Conservation (phyloP, 208 protist species). For the Angomonas desouzai region DNA sequence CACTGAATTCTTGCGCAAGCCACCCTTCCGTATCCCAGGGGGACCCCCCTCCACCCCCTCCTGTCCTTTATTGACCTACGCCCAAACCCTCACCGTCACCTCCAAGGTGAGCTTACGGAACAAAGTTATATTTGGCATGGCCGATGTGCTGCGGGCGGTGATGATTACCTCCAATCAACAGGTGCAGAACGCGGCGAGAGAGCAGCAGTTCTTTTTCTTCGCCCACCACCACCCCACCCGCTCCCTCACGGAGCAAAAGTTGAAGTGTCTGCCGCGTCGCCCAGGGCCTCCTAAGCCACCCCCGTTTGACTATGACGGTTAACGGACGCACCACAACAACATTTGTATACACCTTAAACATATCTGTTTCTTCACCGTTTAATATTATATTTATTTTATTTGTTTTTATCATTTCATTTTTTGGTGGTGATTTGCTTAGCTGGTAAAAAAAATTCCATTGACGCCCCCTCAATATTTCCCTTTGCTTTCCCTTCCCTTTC, state of each 20-base stretch:
- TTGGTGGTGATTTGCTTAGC: not conserved
- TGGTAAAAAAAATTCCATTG: too few relatives aligned
- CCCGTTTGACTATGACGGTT: slow-evolving; percentile 18
- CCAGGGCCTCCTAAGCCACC: slow-evolving; percentile 44
- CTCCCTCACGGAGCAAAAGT: slow-evolving; percentile 65
- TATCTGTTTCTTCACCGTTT: slow-evolving; percentile 3
- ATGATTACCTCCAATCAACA: slow-evolving; percentile 59
- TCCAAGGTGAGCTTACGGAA: slow-evolving; percentile 48
- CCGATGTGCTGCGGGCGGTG: slow-evolving; percentile 42
- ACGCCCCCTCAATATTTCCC: too few relatives aligned
- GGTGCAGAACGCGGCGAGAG: slow-evolving; percentile 34
- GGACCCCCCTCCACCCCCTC: not conserved
- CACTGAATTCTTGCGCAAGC: slow-evolving; percentile 17
- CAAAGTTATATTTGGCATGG: slow-evolving; percentile 55
- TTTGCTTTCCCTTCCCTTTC: slow-evolving; percentile 1
- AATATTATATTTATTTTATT: slow-evolving; percentile 16
- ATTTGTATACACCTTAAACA: slow-evolving; percentile 3
- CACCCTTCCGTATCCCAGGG: not conserved
- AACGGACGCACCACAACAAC: not conserved
- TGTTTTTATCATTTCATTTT: slow-evolving; percentile 16
- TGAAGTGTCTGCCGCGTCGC: slow-evolving; percentile 27
- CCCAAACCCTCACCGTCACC: slow-evolving; percentile 9
- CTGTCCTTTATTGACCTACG: not conserved
- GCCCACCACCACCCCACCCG: slow-evolving; percentile 52
- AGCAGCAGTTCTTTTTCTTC: slow-evolving; percentile 37